Evolutionary conservation across 2,329 filamentous ascomycete genomes (phyloP).

Genomic region (Talaromyces islandicus): DNA sequence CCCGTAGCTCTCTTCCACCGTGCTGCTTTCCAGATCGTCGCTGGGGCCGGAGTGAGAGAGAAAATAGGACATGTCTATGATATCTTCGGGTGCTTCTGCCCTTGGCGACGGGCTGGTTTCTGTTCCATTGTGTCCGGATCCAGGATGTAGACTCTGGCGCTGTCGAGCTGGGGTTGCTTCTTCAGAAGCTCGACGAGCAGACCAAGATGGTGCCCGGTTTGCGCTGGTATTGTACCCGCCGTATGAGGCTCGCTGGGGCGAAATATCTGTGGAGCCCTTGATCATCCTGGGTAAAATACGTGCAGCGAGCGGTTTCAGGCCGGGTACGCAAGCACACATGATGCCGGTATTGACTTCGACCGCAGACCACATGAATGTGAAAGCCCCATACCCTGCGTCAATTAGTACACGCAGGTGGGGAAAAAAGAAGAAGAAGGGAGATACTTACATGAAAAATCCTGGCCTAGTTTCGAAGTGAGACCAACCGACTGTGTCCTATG

Average conservation of each 20-base stretch:
- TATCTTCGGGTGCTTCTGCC: constrained; percentile 9
- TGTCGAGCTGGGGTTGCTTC: background rate
- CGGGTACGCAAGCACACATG: constrained; percentile 87
- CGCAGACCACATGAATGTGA: constrained; percentile 89
- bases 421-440: constrained; percentile 13
- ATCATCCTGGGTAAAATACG: constrained; percentile 53
- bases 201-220: background rate
- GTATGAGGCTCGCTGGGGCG: constrained; percentile 13
- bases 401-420: constrained; percentile 15
- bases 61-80: constrained; percentile 46
- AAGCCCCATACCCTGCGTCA: constrained; percentile 68
- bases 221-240: background rate
- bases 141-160: background rate
- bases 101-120: constrained; percentile 2
- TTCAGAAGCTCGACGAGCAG: background rate
- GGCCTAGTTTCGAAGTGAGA: constrained; percentile 13
- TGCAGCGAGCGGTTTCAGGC: constrained; percentile 77
- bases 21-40: constrained; percentile 28
- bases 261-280: constrained; percentile 37
- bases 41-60: constrained; percentile 44
- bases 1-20: constrained; percentile 27
- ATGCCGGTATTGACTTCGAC: constrained; percentile 89
- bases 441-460: constrained; percentile 48
- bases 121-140: constrained; percentile 8
- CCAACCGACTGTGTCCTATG: constrained; percentile 8